Conservation (phyloP, 2,329 filamentous ascomycete genomes). For the Fusarium nanum region DNA sequence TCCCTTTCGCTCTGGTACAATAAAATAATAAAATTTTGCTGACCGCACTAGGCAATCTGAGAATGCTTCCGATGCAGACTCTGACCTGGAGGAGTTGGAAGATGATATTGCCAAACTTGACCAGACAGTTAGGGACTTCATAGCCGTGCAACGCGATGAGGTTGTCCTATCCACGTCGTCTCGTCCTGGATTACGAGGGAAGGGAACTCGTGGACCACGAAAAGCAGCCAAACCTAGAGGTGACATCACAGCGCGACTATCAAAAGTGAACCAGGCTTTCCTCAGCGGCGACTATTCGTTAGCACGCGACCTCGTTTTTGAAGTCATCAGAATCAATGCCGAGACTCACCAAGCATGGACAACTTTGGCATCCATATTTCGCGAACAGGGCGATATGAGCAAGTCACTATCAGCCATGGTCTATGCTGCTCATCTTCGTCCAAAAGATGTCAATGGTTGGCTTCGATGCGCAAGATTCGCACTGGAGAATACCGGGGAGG, state of each 20-base stretch:
- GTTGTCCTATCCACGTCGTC: slow-evolving; percentile 27
- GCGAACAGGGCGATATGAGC: slow-evolving; percentile 67
- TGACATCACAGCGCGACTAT: slow-evolving; percentile 76
- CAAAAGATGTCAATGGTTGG: slow-evolving; percentile 70
- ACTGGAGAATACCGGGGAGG: slow-evolving; percentile 61
- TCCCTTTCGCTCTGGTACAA: neutral
- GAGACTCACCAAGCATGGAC: slow-evolving; percentile 75
- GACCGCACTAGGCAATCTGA: slow-evolving; percentile 22
- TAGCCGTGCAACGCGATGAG: slow-evolving; percentile 53
- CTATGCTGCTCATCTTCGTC: slow-evolving; percentile 71
- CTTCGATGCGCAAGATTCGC: slow-evolving; percentile 68
- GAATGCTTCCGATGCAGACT: slow-evolving; percentile 56
- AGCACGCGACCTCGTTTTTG: slow-evolving; percentile 68
- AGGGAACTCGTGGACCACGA: slow-evolving; percentile 59
- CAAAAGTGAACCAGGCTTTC: slow-evolving; percentile 75
- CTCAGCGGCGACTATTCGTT: slow-evolving; percentile 69
- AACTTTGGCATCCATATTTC: slow-evolving; percentile 69
- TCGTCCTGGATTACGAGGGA: slow-evolving; percentile 43
- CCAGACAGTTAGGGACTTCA: slow-evolving; percentile 56
- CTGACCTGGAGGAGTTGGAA: slow-evolving; percentile 58
- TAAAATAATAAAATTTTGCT: slow-evolving; percentile 3
- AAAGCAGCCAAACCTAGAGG: slow-evolving; percentile 75
- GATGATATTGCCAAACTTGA: slow-evolving; percentile 59
- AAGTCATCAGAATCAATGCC: slow-evolving; percentile 75
- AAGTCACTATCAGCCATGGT: slow-evolving; percentile 70